These are phyloP conservation scores for Clitopilus hobsonii DNA, from an alignment of 768 basidiomycete genomes.

Conservation along the genomic window DNA sequence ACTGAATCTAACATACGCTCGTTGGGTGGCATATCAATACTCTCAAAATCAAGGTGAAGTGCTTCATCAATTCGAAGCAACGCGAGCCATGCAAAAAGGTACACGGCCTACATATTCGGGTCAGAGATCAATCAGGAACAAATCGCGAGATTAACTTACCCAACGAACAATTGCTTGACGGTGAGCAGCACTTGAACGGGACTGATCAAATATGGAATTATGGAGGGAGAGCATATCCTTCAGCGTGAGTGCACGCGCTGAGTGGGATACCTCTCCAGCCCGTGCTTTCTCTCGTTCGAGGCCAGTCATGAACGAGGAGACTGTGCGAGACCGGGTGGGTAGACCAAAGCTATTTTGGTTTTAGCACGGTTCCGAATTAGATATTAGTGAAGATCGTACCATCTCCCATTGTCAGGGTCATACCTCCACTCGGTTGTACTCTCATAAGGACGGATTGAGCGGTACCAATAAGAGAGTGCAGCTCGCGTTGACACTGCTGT, in stretches of 20 bases:
- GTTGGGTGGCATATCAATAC: too few relatives aligned
- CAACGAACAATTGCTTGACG: too few relatives aligned
- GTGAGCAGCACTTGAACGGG: neutral
- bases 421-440: constrained; percentile 11
- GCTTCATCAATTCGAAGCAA: constrained; percentile 14
- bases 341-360: constrained; percentile 10
- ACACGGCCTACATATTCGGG: constrained; percentile 9
- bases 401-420: constrained; percentile 1
- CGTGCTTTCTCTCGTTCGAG: constrained; percentile 17
- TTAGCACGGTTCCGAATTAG: too few relatives aligned
- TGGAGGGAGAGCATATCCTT: constrained; percentile 14
- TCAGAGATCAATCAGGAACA: neutral
- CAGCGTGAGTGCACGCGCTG: constrained; percentile 12
- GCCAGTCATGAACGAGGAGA: constrained; percentile 17
- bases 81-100: constrained; percentile 15
- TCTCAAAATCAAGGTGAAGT: too few relatives aligned
- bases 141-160: too few relatives aligned
- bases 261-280: constrained; percentile 14
- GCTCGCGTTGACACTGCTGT: constrained; percentile 13
- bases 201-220: constrained; percentile 6
- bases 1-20: too few relatives aligned
- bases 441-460: constrained; percentile 6
- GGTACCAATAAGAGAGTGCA: constrained; percentile 13
- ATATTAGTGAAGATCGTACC: too few relatives aligned
- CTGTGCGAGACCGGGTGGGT: constrained; percentile 10